Conservation (phyloP, 331 rosid species). For the Malus hybrid region DNA sequence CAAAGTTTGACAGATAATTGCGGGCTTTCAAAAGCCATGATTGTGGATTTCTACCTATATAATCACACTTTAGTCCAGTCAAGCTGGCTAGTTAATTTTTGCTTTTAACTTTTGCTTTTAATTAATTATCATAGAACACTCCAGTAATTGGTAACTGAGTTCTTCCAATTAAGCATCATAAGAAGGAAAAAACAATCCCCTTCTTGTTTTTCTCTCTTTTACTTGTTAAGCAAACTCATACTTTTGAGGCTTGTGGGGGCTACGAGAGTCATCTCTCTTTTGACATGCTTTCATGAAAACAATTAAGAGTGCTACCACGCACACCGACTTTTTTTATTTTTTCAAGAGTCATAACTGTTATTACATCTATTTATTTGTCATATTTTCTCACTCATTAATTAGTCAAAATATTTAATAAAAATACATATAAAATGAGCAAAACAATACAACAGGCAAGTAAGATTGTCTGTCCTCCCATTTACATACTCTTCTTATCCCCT, state of each 20-base stretch:
- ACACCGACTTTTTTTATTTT: too few species aligned
- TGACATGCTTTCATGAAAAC: neutral
- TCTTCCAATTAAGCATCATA: neutral
- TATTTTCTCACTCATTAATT: too few species aligned
- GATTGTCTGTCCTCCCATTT: too few species aligned
- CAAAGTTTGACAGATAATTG: slow-evolving; percentile 23
- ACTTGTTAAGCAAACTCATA: neutral
- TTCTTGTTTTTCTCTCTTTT: neutral
- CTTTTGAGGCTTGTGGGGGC: neutral
- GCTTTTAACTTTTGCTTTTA: slow-evolving; percentile 20
- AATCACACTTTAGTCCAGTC: slow-evolving; percentile 19
- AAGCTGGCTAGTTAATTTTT: neutral
- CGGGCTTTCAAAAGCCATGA: slow-evolving; percentile 37
- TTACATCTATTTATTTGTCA: too few species aligned
- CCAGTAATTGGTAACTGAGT: slow-evolving; percentile 1
- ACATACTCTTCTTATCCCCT: too few species aligned
- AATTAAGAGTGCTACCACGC: too few species aligned
- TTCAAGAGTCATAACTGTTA: too few species aligned
- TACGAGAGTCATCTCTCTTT: neutral
- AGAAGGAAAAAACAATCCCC: neutral
- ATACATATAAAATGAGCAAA: too few species aligned
- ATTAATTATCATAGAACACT: slow-evolving; percentile 11
- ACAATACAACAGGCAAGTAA: too few species aligned
- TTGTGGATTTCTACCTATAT: slow-evolving; percentile 23
- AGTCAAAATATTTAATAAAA: too few species aligned